phyloP scores from a whole-genome alignment of 2,329 filamentous ascomycete genomes.

The Pezicula neosporulosa region DNA sequence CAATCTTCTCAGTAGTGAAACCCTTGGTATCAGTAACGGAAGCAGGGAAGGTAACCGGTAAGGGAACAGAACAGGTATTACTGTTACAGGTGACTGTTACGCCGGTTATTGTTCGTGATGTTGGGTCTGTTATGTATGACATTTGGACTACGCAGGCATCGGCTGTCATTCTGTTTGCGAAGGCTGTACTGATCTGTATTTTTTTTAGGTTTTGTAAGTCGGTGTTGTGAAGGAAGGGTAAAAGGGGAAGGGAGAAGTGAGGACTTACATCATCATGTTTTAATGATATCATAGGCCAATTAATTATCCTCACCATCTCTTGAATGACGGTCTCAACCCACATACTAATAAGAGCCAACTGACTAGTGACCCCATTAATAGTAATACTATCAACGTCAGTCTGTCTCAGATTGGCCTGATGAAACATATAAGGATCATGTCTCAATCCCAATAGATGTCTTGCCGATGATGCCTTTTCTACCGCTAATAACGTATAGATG shows the following conservation, averaged over 20 bases:
- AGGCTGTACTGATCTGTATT: slow-evolving; percentile 28
- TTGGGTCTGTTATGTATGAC: slow-evolving; percentile 12
- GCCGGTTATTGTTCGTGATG: slow-evolving; percentile 14
- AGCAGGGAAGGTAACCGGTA: slow-evolving; percentile 32
- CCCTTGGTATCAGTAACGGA: slow-evolving; percentile 15
- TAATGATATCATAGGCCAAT: slow-evolving; percentile 49
- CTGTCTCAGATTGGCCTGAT: slow-evolving; percentile 56
- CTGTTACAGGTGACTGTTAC: slow-evolving; percentile 37
- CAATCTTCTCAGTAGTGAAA: slow-evolving; percentile 40
- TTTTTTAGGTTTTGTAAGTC: not conserved
- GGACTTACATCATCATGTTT: slow-evolving; percentile 53
- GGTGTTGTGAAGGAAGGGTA: slow-evolving; percentile 34
- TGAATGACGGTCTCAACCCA: slow-evolving; percentile 17
- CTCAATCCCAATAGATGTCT: slow-evolving; percentile 51
- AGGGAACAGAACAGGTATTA: slow-evolving; percentile 15
- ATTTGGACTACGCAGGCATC: slow-evolving; percentile 18
- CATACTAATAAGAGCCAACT: slow-evolving; percentile 14
- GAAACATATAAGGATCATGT: slow-evolving; percentile 36
- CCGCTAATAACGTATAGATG: slow-evolving; percentile 47
- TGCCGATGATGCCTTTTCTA: slow-evolving; percentile 47
- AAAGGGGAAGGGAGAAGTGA: not conserved
- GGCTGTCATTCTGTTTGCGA: slow-evolving; percentile 41
- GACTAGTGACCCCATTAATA: slow-evolving; percentile 4
- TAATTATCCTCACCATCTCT: slow-evolving; percentile 15
- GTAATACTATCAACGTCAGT: slow-evolving; percentile 12